Evolutionary conservation across 2,329 filamentous ascomycete genomes (phyloP).

Genomic region (Thielaviopsis ethacetica): DNA sequence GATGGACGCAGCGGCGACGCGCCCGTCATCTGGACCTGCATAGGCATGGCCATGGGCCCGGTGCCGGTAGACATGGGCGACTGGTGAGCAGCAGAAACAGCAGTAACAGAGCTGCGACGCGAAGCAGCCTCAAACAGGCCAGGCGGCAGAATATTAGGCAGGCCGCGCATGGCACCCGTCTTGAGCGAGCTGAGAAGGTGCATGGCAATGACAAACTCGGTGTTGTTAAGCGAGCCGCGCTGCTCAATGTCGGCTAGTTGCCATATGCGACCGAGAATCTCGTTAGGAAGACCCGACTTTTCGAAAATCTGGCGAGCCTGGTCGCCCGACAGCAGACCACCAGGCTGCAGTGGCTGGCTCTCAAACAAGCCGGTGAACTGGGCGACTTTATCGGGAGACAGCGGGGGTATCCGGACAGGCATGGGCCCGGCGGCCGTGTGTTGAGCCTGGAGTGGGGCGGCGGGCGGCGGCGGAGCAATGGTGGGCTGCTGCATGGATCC

Average conservation of each 20-base stretch:
- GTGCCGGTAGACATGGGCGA: constrained; percentile 31
- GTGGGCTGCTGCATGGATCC: constrained; percentile 12
- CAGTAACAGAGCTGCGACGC: constrained; percentile 35
- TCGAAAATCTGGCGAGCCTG: constrained; percentile 90
- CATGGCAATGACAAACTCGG: constrained; percentile 97
- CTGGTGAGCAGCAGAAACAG: constrained; percentile 22
- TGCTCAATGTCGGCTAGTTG: constrained; percentile 87
- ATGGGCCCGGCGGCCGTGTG: constrained; percentile 35
- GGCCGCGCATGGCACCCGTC: constrained; percentile 58
- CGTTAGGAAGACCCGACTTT: constrained; percentile 76
- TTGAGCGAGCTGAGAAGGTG: constrained; percentile 88
- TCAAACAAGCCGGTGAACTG: constrained; percentile 88
- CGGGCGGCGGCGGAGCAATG: constrained; percentile 29
- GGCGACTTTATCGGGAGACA: constrained; percentile 73
- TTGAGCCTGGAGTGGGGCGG: constrained; percentile 35
- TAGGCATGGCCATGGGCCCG: constrained; percentile 19
- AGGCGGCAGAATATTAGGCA: constrained; percentile 68
- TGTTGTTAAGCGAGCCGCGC: constrained; percentile 67
- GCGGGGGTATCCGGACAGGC: constrained; percentile 71
- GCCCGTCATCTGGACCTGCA: constrained; percentile 71
- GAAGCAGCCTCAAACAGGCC: constrained; percentile 83
- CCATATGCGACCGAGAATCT: constrained; percentile 90
- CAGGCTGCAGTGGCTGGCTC: constrained; percentile 63
- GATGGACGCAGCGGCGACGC: constrained; percentile 38
- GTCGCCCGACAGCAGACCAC: constrained; percentile 67